These are phyloP conservation scores for Chloranthus sessilifolius DNA, from an alignment of 164 flowering plant genomes.

Conservation along the genomic window DNA sequence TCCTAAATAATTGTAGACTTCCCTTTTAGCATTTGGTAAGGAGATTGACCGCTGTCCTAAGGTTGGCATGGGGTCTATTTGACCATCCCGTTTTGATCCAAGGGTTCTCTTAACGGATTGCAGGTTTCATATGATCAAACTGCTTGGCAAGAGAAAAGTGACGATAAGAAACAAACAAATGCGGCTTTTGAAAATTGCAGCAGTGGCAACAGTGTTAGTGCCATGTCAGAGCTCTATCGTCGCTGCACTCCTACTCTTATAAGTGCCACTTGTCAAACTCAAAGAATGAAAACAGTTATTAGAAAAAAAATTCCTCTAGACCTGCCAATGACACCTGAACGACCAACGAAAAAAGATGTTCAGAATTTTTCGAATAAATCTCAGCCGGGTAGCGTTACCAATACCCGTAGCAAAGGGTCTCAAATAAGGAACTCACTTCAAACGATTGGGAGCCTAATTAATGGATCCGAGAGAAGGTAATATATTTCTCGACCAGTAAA, in stretches of 20 bases:
- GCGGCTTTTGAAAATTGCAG: constrained; percentile 9
- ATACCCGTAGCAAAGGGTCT: constrained; percentile 48
- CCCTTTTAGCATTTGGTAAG: too few species aligned
- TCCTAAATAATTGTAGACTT: too few species aligned
- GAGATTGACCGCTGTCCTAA: too few species aligned
- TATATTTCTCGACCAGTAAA: background rate
- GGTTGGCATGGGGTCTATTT: too few species aligned
- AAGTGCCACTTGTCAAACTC: constrained; percentile 21
- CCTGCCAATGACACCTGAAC: constrained; percentile 54
- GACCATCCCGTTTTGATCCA: too few species aligned
- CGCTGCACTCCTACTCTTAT: constrained; percentile 30
- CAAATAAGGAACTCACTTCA: constrained; percentile 73
- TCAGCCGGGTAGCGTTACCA: constrained; percentile 22
- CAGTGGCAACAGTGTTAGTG: constrained; percentile 7
- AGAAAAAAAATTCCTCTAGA: constrained; percentile 28
- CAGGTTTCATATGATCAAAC: too few species aligned
- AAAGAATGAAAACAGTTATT: constrained; percentile 16
- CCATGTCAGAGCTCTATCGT: constrained; percentile 12
- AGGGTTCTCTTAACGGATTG: too few species aligned
- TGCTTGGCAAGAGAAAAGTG: too few species aligned
- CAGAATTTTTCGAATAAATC: constrained; percentile 22
- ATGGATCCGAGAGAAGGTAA: constrained; percentile 82
- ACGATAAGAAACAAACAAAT: too few species aligned
- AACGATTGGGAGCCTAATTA: constrained; percentile 73
- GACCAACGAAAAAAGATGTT: constrained; percentile 19